Evolutionary conservation across 495 filamentous ascomycete genomes (phyloP).

Genomic region (Aspergillus incahuasiensis): DNA sequence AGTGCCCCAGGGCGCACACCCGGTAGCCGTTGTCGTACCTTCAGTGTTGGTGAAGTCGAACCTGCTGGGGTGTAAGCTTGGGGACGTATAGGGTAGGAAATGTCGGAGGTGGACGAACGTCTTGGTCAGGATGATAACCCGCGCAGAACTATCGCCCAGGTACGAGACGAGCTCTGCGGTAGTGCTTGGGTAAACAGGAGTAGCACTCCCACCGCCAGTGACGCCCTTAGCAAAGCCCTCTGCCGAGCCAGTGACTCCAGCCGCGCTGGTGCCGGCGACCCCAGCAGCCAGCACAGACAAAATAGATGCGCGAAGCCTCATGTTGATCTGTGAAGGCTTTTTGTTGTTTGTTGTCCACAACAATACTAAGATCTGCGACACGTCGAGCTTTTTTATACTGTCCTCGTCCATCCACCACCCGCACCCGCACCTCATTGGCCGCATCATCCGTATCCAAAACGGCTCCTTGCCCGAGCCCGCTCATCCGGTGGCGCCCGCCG

Average conservation of each 20-base stretch:
- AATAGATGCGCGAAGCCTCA: neutral
- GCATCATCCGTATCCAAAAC: neutral
- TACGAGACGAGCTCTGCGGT: slow-evolving; percentile 42
- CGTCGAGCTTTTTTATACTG: neutral
- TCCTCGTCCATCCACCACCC: no score
- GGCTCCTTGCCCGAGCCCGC: neutral
- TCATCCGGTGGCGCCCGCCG: neutral
- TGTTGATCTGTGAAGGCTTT: neutral
- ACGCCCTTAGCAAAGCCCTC: slow-evolving; percentile 40
- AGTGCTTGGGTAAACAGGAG: slow-evolving; percentile 33
- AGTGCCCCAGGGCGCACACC: slow-evolving; percentile 46
- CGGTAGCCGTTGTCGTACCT: slow-evolving; percentile 35
- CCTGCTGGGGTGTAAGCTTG: neutral
- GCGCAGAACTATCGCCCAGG: slow-evolving; percentile 31
- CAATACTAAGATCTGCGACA: no score
- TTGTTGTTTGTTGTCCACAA: no score
- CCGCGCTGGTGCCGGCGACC: slow-evolving; percentile 13
- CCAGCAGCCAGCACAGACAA: slow-evolving; percentile 5
- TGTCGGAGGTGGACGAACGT: slow-evolving; percentile 14
- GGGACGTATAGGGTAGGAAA: neutral
- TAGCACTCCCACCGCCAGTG: slow-evolving; percentile 37
- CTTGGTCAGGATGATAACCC: slow-evolving; percentile 36
- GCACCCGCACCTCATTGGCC: no score
- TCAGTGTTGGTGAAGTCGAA: slow-evolving; percentile 44
- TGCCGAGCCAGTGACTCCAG: slow-evolving; percentile 28